These are phyloP conservation scores for Reticulascus tulasneorum DNA, from an alignment of 2,329 filamentous ascomycete species.

Conservation along the genomic window DNA sequence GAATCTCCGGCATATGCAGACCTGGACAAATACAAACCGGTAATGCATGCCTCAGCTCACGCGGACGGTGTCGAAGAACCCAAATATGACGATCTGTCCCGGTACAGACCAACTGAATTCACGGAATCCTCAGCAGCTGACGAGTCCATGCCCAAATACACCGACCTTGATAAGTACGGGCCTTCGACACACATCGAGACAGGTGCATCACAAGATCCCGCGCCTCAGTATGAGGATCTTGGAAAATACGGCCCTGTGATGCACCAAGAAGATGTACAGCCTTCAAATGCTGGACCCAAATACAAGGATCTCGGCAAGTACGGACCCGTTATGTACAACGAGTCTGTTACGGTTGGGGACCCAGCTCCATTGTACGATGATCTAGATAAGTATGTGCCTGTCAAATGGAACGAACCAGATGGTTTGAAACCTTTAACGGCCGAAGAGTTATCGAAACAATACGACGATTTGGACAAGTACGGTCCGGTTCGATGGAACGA, in stretches of 20 bases:
- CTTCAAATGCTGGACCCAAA: slow-evolving; percentile 9
- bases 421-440: slow-evolving; percentile 22
- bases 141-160: slow-evolving; percentile 19
- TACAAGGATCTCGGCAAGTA: slow-evolving; percentile 17
- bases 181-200: slow-evolving; percentile 9
- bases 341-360: slow-evolving; percentile 33
- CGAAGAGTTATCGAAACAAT: slow-evolving; percentile 36
- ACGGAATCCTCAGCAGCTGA: slow-evolving; percentile 4
- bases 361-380: slow-evolving; percentile 35
- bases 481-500: slow-evolving; percentile 29
- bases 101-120: slow-evolving; percentile 29
- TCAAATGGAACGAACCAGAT: slow-evolving; percentile 33
- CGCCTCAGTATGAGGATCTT: slow-evolving; percentile 29
- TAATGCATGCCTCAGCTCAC: slow-evolving; percentile 22
- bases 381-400: slow-evolving; percentile 29
- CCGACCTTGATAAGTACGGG: slow-evolving; percentile 31
- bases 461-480: slow-evolving; percentile 32
- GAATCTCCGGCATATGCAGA: slow-evolving; percentile 17
- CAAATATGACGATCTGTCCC: slow-evolving; percentile 37
- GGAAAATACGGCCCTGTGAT: slow-evolving; percentile 25
- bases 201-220: slow-evolving; percentile 18
- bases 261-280: slow-evolving; percentile 28
- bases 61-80: slow-evolving; percentile 14
- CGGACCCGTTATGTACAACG: slow-evolving; percentile 21
- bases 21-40: slow-evolving; percentile 31